Percentiles rank a stretch among this genome's conserved stretches.
Evolutionary conservation across 768 basidiomycete genomes (phyloP).

Genomic region (Naganishia vaughanmartiniae): DNA sequence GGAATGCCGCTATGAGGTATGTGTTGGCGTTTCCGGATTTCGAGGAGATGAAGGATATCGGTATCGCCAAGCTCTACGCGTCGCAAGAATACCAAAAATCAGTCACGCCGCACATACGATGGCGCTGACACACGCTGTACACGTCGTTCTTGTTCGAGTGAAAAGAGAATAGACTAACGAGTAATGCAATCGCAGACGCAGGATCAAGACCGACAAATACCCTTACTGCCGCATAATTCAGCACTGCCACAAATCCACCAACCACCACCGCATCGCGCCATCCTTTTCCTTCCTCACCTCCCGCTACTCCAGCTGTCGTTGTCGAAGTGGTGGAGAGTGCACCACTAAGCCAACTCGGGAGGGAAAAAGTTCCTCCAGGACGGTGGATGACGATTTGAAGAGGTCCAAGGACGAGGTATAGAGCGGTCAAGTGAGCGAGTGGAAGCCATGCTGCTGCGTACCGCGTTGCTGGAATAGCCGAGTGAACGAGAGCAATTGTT

Average conservation of each 20-base stretch:
- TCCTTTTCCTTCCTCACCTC: not conserved
- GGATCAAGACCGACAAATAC: constrained; percentile 11
- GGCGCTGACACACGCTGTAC: too few relatives aligned
- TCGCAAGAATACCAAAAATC: not conserved
- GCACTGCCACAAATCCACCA: not conserved
- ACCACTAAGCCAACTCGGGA: not conserved
- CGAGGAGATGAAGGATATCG: not conserved
- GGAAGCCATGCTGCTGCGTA: constrained; percentile 13
- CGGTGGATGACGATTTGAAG: not conserved
- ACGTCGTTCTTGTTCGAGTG: not conserved
- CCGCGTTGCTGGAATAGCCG: not conserved
- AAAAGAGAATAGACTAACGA: not conserved
- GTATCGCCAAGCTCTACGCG: constrained; percentile 13
- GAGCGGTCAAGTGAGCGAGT: not conserved
- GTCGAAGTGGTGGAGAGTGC: not conserved
- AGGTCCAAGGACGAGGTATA: not conserved
- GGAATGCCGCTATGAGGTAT: not conserved
- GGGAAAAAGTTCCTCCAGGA: constrained; percentile 1
- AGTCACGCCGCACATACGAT: too few relatives aligned
- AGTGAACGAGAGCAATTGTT: not conserved
- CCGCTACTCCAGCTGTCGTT: too few relatives aligned
- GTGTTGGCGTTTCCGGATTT: not conserved
- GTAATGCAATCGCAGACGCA: not conserved
- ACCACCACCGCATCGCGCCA: constrained; percentile 2
- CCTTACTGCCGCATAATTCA: constrained; percentile 14